Conservation (phyloP, 2,329 filamentous ascomycete species). For the Neofusicoccum umdonicola region DNA sequence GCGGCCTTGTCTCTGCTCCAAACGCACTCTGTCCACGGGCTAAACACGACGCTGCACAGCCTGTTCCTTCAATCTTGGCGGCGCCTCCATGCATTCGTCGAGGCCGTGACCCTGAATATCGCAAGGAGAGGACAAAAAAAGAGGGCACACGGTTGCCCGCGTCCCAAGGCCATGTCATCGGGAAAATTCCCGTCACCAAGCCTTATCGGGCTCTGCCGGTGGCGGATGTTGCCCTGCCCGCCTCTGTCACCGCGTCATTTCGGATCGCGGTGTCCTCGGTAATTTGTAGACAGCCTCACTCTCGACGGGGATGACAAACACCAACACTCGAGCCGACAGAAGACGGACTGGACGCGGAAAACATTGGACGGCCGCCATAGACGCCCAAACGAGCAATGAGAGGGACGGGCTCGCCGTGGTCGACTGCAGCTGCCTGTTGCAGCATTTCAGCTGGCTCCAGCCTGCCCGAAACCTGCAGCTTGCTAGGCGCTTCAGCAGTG, state of each 20-base stretch:
- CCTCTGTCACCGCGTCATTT: conserved; percentile 18
- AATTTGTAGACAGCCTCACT: conserved; percentile 12
- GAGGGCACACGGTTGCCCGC: conserved; percentile 9
- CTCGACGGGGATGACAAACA: conserved; percentile 3
- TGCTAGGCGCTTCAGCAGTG: conserved; percentile 8
- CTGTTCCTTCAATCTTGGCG: conserved; percentile 3
- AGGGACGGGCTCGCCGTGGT: background rate
- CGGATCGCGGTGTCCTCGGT: conserved; percentile 15
- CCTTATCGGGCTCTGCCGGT: conserved; percentile 25
- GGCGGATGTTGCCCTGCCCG: conserved; percentile 19
- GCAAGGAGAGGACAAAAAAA: background rate
- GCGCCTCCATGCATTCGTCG: background rate
- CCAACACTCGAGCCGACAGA: background rate
- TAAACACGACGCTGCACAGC: background rate
- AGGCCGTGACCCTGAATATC: background rate
- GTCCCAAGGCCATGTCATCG: conserved; percentile 36
- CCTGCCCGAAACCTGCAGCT: conserved; percentile 5
- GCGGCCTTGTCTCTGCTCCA: conserved; percentile 4
- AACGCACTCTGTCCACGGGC: background rate
- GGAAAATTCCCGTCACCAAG: conserved; percentile 25
- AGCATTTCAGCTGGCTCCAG: background rate
- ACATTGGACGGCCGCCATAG: background rate
- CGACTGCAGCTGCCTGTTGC: background rate
- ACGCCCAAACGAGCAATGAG: background rate
- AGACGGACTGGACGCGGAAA: background rate